These are phyloP conservation scores for Thinopyrum obtusiflorum DNA, from an alignment of 202 grass and related monocot species.

Conservation along the genomic window DNA sequence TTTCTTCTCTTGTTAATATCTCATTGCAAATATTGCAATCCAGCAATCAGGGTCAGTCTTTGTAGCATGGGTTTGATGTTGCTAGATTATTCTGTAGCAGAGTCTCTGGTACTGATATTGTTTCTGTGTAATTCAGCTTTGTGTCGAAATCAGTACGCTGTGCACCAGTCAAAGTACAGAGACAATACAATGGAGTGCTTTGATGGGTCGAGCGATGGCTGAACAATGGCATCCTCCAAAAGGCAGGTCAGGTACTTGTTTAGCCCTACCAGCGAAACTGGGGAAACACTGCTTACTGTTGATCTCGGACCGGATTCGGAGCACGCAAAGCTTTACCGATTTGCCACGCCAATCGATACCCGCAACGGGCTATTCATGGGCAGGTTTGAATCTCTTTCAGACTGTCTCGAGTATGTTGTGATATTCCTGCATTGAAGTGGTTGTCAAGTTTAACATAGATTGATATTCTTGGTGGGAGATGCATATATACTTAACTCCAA, in stretches of 20 bases:
- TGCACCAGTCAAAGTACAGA: constrained; percentile 11
- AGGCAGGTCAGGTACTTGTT: constrained; percentile 19
- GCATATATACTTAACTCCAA: constrained; percentile 40
- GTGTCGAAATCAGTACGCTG: constrained; percentile 20
- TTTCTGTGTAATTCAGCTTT: constrained; percentile 3
- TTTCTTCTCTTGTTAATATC: constrained; percentile 16
- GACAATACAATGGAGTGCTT: neutral
- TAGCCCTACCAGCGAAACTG: constrained; percentile 5
- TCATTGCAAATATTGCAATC: neutral
- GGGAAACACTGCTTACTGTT: constrained; percentile 9
- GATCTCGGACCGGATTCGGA: constrained; percentile 13
- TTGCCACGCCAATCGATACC: constrained; percentile 2
- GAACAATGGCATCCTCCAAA: constrained; percentile 17
- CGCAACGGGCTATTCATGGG: constrained; percentile 3
- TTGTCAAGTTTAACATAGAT: constrained; percentile 29
- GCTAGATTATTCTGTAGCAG: neutral
- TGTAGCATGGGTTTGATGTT: constrained; percentile 28
- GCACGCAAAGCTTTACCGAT: constrained; percentile 6
- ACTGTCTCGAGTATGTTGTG: constrained; percentile 21
- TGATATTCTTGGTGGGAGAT: constrained; percentile 37
- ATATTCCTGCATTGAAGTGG: constrained; percentile 10
- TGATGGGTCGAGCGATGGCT: constrained; percentile 9
- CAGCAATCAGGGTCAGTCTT: neutral
- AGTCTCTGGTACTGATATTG: neutral
- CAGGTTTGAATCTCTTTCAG: constrained; percentile 38